Conservation (phyloP, 371 early-diverging fungal species). For the Apophysomyces ossiformis region DNA sequence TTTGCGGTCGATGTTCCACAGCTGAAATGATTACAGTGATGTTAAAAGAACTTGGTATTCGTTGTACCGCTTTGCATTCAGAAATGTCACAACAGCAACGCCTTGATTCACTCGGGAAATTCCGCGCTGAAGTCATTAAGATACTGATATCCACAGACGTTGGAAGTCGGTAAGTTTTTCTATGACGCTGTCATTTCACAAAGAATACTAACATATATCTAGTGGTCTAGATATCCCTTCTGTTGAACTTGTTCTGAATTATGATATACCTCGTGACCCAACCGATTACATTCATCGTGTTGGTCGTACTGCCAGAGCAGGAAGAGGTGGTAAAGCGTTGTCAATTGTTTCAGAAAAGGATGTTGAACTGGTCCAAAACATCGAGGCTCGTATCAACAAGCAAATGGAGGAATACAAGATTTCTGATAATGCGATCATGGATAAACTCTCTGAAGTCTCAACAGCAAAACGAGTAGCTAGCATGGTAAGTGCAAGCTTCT, state of each 20-base stretch:
- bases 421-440: conserved; percentile 80
- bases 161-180: conserved; percentile 76
- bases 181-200: neutral
- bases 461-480: conserved; percentile 90
- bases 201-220: neutral
- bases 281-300: conserved; percentile 99
- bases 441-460: conserved; percentile 81
- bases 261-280: conserved; percentile 97
- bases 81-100: conserved; percentile 94
- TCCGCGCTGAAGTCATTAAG: conserved; percentile 83
- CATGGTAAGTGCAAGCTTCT: conserved; percentile 61
- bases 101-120: conserved; percentile 88
- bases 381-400: conserved; percentile 83
- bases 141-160: conserved; percentile 98
- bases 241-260: conserved; percentile 95
- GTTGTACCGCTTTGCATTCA: conserved; percentile 91
- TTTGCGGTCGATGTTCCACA: conserved; percentile 83
- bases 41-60: conserved; percentile 87
- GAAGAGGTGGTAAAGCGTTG: conserved; percentile 87
- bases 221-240: conserved; percentile 99
- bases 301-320: conserved; percentile 99
- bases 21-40: conserved; percentile 85
- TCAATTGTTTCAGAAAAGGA: conserved; percentile 96
- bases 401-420: conserved; percentile 80
- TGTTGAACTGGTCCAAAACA: conserved; percentile 82